Evolutionary conservation across 2,329 filamentous ascomycete species (phyloP).

Genomic region (Epichloe typhina): DNA sequence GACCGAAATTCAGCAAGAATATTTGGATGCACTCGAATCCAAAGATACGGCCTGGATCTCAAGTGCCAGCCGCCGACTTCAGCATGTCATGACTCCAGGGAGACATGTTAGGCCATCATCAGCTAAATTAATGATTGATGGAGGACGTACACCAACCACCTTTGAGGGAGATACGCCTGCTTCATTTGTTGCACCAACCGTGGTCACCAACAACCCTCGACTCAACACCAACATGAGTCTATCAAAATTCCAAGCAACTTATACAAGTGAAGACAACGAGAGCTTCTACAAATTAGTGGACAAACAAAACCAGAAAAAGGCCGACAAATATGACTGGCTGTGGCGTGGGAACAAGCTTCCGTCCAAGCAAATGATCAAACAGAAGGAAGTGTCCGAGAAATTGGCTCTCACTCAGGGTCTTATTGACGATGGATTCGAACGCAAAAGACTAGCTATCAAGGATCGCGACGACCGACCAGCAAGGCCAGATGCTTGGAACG

Average conservation of each 20-base stretch:
- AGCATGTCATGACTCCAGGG: constrained; percentile 71
- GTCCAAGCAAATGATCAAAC: constrained; percentile 62
- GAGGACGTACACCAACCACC: constrained; percentile 46
- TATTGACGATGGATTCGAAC: constrained; percentile 42
- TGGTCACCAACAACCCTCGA: constrained; percentile 27
- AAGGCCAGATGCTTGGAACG: constrained; percentile 62
- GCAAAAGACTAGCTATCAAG: constrained; percentile 48
- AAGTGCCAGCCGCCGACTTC: constrained; percentile 58
- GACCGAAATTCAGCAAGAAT: constrained; percentile 78
- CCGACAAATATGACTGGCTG: constrained; percentile 79
- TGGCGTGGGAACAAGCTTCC: constrained; percentile 79
- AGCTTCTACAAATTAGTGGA: constrained; percentile 90
- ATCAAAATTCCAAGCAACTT: constrained; percentile 76
- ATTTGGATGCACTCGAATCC: constrained; percentile 80
- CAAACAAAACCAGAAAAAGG: constrained; percentile 72
- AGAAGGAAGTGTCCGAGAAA: constrained; percentile 46
- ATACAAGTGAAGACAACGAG: constrained; percentile 96
- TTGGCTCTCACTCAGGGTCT: constrained; percentile 33
- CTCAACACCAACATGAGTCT: constrained; percentile 71
- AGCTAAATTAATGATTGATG: constrained; percentile 14
- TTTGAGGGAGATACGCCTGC: constrained; percentile 62
- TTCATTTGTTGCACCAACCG: constrained; percentile 35
- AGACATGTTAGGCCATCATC: constrained; percentile 22
- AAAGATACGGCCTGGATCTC: constrained; percentile 77
- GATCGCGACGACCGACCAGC: constrained; percentile 62